A percentile compares a stretch with the other conserved stretches of the same genome.
Evolutionary conservation across 345 rosid genomes (phyloP).

Genomic region (Abelmoschus esculentus): DNA sequence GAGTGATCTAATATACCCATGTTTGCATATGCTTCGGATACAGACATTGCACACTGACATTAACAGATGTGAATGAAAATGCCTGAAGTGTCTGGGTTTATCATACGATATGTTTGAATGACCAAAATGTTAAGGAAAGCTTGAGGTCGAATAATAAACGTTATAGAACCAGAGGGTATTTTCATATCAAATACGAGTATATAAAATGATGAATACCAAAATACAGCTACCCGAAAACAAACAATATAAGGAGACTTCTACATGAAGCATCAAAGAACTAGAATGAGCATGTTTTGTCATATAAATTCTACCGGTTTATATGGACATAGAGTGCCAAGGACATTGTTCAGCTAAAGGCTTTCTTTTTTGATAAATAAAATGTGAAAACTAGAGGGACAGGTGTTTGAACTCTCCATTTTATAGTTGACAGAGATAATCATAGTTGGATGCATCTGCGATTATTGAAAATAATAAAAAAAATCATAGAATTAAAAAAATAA

Average conservation of each 20-base stretch:
- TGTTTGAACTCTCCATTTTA: constrained; percentile 72
- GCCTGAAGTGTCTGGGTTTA: constrained; percentile 69
- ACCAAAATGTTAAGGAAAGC: background rate
- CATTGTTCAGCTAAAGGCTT: background rate
- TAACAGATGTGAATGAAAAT: no score
- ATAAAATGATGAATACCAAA: background rate
- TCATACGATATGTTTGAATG: constrained; percentile 22
- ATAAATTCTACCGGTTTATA: background rate
- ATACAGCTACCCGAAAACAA: background rate
- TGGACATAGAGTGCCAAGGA: background rate
- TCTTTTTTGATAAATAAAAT: background rate
- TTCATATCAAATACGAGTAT: background rate
- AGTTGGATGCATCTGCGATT: constrained; percentile 49
- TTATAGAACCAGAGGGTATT: background rate
- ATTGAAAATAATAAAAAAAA: background rate
- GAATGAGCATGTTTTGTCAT: background rate
- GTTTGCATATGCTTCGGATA: background rate
- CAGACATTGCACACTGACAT: no score
- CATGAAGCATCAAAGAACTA: background rate
- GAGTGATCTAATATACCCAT: background rate
- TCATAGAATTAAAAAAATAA: no score
- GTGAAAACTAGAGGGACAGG: constrained; percentile 41
- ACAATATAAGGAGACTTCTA: no score
- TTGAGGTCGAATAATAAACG: background rate
- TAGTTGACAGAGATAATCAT: constrained; percentile 76